Evolutionary conservation across 495 filamentous ascomycete species (phyloP).

Genomic region (Penicillium turbatum): DNA sequence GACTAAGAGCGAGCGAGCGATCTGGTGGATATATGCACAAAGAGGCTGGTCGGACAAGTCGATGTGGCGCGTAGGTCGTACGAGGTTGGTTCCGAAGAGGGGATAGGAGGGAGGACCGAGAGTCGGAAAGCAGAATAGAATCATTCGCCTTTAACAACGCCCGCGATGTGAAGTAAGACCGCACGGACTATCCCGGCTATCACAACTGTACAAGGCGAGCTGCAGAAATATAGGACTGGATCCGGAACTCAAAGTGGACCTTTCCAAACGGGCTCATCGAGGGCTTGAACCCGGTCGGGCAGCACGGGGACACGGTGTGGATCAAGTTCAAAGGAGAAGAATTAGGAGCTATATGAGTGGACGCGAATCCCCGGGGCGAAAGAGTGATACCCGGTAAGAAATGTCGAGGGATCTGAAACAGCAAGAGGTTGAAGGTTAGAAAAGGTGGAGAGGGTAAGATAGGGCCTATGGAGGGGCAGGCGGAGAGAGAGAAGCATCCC

Average conservation of each 20-base stretch:
- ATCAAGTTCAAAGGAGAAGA: not conserved
- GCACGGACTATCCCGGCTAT: not conserved
- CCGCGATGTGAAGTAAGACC: not conserved
- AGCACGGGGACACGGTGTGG: not conserved
- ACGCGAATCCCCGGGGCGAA: not conserved
- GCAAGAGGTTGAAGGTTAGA: constrained; percentile 1
- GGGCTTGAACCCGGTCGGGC: not conserved
- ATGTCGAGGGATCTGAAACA: constrained; percentile 6
- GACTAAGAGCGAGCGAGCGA: no score
- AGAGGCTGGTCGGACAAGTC: not conserved
- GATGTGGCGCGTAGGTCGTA: not conserved
- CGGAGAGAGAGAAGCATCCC: constrained; percentile 1
- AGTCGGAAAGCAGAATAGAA: not conserved
- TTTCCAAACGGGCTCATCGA: not conserved
- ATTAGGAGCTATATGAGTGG: not conserved
- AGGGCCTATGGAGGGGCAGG: constrained; percentile 16
- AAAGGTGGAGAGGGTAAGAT: constrained; percentile 9
- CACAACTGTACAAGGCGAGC: not conserved
- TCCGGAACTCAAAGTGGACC: not conserved
- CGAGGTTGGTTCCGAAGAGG: not conserved
- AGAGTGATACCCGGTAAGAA: constrained; percentile 8
- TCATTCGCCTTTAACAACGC: not conserved
- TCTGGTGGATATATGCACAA: not conserved
- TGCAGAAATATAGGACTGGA: not conserved
- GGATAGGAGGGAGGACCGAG: not conserved